Evolutionary conservation across 1,139 yeast genomes (phyloP).

Genomic region (Saccharomyces hybrid): DNA sequence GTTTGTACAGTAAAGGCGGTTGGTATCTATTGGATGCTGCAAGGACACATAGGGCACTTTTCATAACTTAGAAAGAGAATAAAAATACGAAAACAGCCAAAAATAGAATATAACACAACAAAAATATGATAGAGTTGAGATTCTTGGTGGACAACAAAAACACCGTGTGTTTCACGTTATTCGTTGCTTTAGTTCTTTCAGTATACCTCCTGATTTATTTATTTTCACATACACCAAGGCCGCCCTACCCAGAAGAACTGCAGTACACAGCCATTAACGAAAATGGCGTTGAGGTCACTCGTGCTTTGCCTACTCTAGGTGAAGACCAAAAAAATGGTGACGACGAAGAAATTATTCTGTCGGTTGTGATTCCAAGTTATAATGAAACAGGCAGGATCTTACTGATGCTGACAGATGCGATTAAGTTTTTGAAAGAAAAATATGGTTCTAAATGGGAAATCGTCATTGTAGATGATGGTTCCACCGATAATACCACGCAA

Average conservation of each 20-base stretch:
- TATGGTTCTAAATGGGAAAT: conserved; percentile 53
- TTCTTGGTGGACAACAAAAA: conserved; percentile 7
- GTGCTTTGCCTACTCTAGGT: conserved; percentile 19
- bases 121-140: conserved; percentile 7
- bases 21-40: background rate
- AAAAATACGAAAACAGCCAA: background rate
- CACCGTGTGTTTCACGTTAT: background rate
- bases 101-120: background rate
- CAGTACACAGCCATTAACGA: conserved; percentile 38
- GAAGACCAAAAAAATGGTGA: conserved; percentile 13
- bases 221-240: conserved; percentile 60
- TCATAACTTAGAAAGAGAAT: background rate
- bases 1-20: background rate
- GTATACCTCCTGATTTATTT: conserved; percentile 40
- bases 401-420: conserved; percentile 70
- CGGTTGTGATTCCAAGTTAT: conserved; percentile 85
- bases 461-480: conserved; percentile 85
- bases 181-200: conserved; percentile 9
- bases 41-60: background rate
- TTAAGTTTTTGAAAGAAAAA: conserved; percentile 43
- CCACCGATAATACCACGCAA: conserved; percentile 69
- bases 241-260: conserved; percentile 44
- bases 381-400: conserved; percentile 74
- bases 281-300: conserved; percentile 16
- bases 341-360: conserved; percentile 39